Evolutionary conservation across 768 basidiomycete genomes (phyloP).

Genomic region (Cystofilobasidium bisporidii): DNA sequence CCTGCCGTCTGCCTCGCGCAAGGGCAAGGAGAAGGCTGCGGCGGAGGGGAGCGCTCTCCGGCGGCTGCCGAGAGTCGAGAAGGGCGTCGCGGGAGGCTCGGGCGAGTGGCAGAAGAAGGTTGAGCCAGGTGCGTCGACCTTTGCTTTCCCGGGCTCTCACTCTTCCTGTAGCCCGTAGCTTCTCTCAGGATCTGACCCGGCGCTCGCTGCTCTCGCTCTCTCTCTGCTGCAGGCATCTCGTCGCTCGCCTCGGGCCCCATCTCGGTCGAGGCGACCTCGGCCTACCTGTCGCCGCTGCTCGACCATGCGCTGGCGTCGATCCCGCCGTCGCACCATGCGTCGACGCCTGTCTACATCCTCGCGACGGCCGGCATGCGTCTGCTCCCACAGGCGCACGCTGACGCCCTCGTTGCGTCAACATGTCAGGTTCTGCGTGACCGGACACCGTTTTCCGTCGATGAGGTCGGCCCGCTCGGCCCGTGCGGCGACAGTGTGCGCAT

Average conservation of each 20-base stretch:
- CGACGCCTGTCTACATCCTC: slow-evolving; percentile 84
- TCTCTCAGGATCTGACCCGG: neutral
- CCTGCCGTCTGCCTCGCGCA: slow-evolving; percentile 33
- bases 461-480: slow-evolving; percentile 58
- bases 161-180: too few species aligned
- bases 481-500: slow-evolving; percentile 89
- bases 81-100: slow-evolving; percentile 61
- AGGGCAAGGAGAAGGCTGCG: slow-evolving; percentile 43
- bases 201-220: neutral
- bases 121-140: slow-evolving; percentile 66
- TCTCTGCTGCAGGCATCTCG: slow-evolving; percentile 64
- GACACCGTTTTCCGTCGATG: slow-evolving; percentile 64
- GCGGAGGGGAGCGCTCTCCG: slow-evolving; percentile 42
- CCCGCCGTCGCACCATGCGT: slow-evolving; percentile 70
- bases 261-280: slow-evolving; percentile 54
- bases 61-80: slow-evolving; percentile 73
- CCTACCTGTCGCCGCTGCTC: slow-evolving; percentile 72
- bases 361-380: slow-evolving; percentile 98
- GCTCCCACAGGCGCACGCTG: slow-evolving; percentile 58
- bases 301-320: slow-evolving; percentile 70
- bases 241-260: slow-evolving; percentile 47
- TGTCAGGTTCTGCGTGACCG: slow-evolving; percentile 66
- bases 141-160: neutral
- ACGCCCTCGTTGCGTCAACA: slow-evolving; percentile 60
- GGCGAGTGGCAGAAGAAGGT: slow-evolving; percentile 84